These are phyloP conservation scores for Candida anutae DNA, from an alignment of 1,139 yeast species.

Conservation along the genomic window DNA sequence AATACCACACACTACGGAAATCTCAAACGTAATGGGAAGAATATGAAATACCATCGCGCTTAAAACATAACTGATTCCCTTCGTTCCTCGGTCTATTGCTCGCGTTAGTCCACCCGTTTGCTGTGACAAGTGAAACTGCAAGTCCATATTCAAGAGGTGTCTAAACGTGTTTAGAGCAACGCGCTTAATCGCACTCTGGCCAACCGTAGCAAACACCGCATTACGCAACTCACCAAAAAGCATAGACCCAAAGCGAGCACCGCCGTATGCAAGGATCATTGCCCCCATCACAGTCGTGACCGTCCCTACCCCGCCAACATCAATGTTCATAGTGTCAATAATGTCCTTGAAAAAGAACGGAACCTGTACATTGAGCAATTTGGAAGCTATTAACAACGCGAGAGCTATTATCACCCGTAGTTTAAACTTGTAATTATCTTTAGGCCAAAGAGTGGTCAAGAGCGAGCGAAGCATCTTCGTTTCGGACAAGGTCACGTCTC, in stretches of 20 bases:
- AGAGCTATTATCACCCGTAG: conserved; percentile 72
- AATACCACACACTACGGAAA: conserved; percentile 87
- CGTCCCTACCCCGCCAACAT: conserved; percentile 67
- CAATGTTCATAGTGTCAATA: conserved; percentile 88
- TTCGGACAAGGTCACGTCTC: conserved; percentile 39
- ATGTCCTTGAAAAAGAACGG: conserved; percentile 90
- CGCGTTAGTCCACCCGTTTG: conserved; percentile 96
- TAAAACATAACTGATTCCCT: conserved; percentile 88
- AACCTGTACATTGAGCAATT: conserved; percentile 85
- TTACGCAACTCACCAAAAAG: conserved; percentile 89
- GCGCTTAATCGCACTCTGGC: conserved; percentile 86
- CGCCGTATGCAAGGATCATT: conserved; percentile 81
- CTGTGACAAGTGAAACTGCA: conserved; percentile 80
- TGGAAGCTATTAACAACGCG: conserved; percentile 65
- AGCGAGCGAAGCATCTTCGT: conserved; percentile 55
- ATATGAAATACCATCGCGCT: conserved; percentile 97
- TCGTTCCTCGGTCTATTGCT: conserved; percentile 96
- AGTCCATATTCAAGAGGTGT: conserved; percentile 76
- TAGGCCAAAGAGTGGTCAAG: conserved; percentile 85
- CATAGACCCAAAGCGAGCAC: conserved; percentile 91
- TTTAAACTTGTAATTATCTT: conserved; percentile 60
- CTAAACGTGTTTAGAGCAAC: conserved; percentile 85
- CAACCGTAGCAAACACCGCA: conserved; percentile 92
- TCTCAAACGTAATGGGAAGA: conserved; percentile 86
- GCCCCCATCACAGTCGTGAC: conserved; percentile 60